Percentiles rank a stretch among this genome's conserved stretches.
phyloP scores from a whole-genome alignment of 202 grass and related monocot genomes.

The Bolboschoenoplectus hybrid region DNA sequence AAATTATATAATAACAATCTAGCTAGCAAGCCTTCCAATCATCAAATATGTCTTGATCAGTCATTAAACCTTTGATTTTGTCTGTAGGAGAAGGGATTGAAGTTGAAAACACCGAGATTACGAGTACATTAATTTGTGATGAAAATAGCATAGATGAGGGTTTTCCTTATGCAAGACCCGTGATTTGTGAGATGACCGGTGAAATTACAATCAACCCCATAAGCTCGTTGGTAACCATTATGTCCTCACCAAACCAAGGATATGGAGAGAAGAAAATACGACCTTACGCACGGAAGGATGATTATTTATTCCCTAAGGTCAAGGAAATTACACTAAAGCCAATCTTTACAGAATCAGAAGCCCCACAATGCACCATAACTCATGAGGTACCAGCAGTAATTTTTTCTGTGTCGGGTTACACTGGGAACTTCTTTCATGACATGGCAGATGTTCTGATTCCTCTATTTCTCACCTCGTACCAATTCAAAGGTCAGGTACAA shows the following conservation, averaged over 20 bases:
- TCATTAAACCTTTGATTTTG: constrained; percentile 1
- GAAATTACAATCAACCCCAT: constrained; percentile 45
- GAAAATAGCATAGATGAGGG: constrained; percentile 60
- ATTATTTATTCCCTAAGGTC: constrained; percentile 49
- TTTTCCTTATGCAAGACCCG: constrained; percentile 66
- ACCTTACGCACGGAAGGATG: constrained; percentile 55
- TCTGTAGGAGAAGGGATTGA: constrained; percentile 40
- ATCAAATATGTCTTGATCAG: neutral
- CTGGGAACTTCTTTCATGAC: constrained; percentile 73
- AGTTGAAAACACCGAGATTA: constrained; percentile 37
- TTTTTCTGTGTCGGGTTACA: constrained; percentile 68
- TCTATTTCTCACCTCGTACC: constrained; percentile 58
- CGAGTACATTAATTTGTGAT: constrained; percentile 49
- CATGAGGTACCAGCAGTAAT: constrained; percentile 57
- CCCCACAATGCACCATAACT: constrained; percentile 44
- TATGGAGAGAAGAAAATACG: constrained; percentile 30
- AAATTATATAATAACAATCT: too few relatives aligned
- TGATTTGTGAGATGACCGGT: constrained; percentile 54
- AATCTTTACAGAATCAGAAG: constrained; percentile 37
- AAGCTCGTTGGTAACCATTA: constrained; percentile 51
- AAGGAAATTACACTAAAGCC: constrained; percentile 51
- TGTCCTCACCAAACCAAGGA: constrained; percentile 26
- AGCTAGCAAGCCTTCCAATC: too few relatives aligned
- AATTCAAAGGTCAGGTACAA: constrained; percentile 54
- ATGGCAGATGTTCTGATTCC: constrained; percentile 66